Evolutionary conservation across 2,329 filamentous ascomycete genomes (phyloP), one percentile per base, ranked within the genome.

Genomic region (Trichophaea hybrida): DNA sequence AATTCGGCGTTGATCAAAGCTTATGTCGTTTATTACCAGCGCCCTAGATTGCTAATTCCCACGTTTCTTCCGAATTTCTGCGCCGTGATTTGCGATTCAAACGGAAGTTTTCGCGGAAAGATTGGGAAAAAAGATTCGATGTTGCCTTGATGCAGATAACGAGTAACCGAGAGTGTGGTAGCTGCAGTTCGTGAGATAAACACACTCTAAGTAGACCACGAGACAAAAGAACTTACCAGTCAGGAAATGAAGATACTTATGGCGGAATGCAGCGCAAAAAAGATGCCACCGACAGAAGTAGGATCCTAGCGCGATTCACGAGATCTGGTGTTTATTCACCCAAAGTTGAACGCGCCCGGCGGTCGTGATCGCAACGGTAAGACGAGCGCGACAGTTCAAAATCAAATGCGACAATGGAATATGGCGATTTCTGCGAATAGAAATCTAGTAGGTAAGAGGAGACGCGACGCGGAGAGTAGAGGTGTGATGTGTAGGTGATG

Each of bases 1-100:
- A 53, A 35, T n/a, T 37, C 13, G 37, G 34, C 34, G 50, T 37
- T 53, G 50, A 37, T 53, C 50, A 53, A 34, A 53, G 50, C 34
- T 35, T 53, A 32, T 53, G 50, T 53, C 50, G 32, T 33, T n/a
- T 35, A 35, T n/a, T 53, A 53, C 37, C 50, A 12, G 37, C 12
- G 10, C 33, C 32, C 34, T 8, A 53, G n/a, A 52, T 32, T 2
- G 8, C 44, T 13, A 52, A 53, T 34, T 37, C 13, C 32, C 32
- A 53, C 48, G 48, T 51, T 51, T 51, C 31, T 32, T 15, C 15
- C 34, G 31, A 37, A n/a, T 10, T 12, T 37, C 10, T 13, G 12
- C 13, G 4, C 13, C n/a, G 50, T n/a, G 31, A 34, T 53, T 34
- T 53, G 50, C 34, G 50, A 35, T 35, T 35, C 24, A 24, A 53